Base-by-base conservation (phyloP, 2,329 filamentous ascomycete species). In the Ophiocordyceps robertsii region DNA sequence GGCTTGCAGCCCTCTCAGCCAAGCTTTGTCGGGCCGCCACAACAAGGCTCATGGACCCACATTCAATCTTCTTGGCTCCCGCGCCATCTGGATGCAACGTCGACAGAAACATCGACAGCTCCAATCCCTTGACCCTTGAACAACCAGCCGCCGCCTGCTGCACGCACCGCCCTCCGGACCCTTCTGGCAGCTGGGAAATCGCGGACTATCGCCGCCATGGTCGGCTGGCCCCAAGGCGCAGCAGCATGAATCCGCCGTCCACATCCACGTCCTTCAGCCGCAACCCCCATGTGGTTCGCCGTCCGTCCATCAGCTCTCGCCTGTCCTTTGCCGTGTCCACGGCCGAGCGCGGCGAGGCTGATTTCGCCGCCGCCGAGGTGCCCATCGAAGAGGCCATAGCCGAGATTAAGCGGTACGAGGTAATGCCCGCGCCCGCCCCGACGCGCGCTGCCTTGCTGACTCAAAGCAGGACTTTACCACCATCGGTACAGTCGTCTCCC, bases 341-440 rank as follows among this genome's bases (percentile, higher is more conserved):
- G 47, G 72, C 69, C 46, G 82, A 87, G 59, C 71, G 70, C 48
- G 80, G 77, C 47, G 73, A 80, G 46, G 65, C 69, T 46, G 66
- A 68, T 39, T 64, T 68, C 31, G 61, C 59, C 11, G 69, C 69
- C 27, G 77, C 72, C 43, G 77, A 84, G 54, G 75, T 81, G 47
- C 77, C 82, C 48, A 86, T 94, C 51, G 84, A 88, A 47, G 89
- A 96, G 57, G 92, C 98, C 66, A 95, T 98, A 57, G 89, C 84
- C 24, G 84, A 95, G 68, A 96, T 98, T 60, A 95, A 95, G 67
- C 77, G 90, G 66, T 98, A 98, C 66, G 92, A 95, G 67, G 77
- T 81, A 60, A 24, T 29, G 29, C 17, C 9, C 14, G 13, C 13
- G 12, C 7, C 17, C 13, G 14, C 11, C 11, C 21, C 27, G 13